A percentile compares a stretch with the other conserved stretches of the same genome.
phyloP scores from a whole-genome alignment of 305 asterid species.

The Fraxinus ornus region DNA sequence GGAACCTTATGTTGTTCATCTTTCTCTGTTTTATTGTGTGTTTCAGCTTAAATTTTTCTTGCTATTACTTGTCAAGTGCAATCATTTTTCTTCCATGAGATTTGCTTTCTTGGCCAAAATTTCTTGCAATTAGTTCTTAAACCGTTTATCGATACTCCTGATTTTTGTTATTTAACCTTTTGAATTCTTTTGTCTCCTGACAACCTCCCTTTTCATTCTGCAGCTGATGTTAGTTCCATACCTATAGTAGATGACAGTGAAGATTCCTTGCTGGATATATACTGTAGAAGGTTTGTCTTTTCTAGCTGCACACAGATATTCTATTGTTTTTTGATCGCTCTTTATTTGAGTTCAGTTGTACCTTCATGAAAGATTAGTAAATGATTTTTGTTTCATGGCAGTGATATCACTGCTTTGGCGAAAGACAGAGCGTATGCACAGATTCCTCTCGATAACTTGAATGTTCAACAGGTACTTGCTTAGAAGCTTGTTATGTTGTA shows the following conservation, averaged over 20 bases:
- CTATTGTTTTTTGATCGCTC: neutral
- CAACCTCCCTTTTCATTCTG: constrained; percentile 15
- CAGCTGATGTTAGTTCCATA: constrained; percentile 68
- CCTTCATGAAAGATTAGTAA: constrained; percentile 8
- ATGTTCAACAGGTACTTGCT: constrained; percentile 51
- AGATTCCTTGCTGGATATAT: constrained; percentile 67
- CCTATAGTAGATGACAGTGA: constrained; percentile 71
- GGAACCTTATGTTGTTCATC: neutral
- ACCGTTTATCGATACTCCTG: constrained; percentile 11
- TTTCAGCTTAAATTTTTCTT: constrained; percentile 1
- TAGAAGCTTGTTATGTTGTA: neutral
- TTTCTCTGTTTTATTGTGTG: neutral
- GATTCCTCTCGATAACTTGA: constrained; percentile 62
- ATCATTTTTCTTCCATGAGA: neutral
- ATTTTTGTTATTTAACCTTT: neutral
- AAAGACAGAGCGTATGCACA: constrained; percentile 62
- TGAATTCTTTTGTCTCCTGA: constrained; percentile 16
- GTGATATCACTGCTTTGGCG: constrained; percentile 73
- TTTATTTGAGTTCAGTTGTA: neutral
- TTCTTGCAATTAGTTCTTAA: neutral
- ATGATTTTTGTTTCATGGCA: constrained; percentile 31
- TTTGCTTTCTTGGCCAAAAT: constrained; percentile 1
- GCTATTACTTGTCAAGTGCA: neutral
- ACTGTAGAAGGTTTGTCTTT: constrained; percentile 54
- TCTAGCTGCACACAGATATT: neutral